Base-by-base conservation (phyloP, 2,329 filamentous ascomycete species). In the Aspergillus japonicus region DNA sequence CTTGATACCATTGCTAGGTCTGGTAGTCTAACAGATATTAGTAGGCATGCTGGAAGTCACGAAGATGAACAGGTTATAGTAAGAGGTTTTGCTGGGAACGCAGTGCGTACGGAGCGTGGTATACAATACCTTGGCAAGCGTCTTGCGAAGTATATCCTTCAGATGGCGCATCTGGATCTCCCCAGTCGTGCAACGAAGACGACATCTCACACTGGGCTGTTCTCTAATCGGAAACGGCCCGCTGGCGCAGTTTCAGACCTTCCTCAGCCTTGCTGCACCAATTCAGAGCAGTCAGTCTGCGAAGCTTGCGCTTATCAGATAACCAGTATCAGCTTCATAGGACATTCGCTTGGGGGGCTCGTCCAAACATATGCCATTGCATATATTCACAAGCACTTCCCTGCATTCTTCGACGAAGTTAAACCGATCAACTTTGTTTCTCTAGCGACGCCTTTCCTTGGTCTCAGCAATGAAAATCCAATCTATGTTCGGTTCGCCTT, bases 61-160 rank as follows among this genome's bases (percentile, higher is more conserved):
- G 80, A 85, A 1, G 84, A 87, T 2, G 85, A 91, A 11, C 86
- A 96, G 71, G 88, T 96, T 14, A 87, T 98, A 67, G 94, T 97
- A 2, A 84, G 94, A 64, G 94, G 94, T 2, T 98, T 94, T 72
- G 87, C 89, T 6, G 92, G 91, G 50, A 98, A 98, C 74, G 91
- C 91, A 7, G 92, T 91, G 35, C 89, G 90, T 59, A 99, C 95
- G 2, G 95, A 99, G 77, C 88, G 89, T 64, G 95, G 95, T 16
- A 98, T 99, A 70, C 96, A 98, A 74, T 99, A 96, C 75, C 85
- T 99, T 5, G 95, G 95, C 21, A 98, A 98, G 75, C 86, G 95
- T 54, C 84, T 99, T 26, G 95, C 95, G 21, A 93, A 93, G 79
- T 96, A 94, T 73, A 86, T 98, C 31, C 82, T 99, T 48, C 85